A percentile compares a stretch with the other conserved stretches of the same genome.
phyloP scores from a whole-genome alignment of 768 basidiomycete species.

The Russula vinacea region DNA sequence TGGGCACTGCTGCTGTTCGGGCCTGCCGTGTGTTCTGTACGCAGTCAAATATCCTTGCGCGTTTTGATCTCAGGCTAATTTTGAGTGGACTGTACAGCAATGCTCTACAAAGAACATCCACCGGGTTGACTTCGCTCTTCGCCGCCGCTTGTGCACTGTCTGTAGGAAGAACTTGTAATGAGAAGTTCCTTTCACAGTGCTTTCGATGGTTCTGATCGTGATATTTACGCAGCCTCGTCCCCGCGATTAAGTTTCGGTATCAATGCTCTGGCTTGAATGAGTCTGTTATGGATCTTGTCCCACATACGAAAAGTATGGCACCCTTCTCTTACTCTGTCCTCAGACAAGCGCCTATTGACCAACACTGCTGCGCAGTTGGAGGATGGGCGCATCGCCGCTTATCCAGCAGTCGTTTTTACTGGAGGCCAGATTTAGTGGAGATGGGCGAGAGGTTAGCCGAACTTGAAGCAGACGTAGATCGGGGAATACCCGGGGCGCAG shows the following conservation, averaged over 20 bases:
- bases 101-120: conserved; percentile 25
- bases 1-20: conserved; percentile 28
- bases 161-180: conserved; percentile 24
- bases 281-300: conserved; percentile 24
- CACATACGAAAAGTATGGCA: conserved; percentile 21
- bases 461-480: conserved; percentile 13
- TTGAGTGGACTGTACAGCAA: neutral
- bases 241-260: conserved; percentile 16
- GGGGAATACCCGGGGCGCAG: conserved; percentile 18
- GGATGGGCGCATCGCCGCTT: conserved; percentile 24
- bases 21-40: conserved; percentile 25
- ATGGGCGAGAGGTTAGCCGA: conserved; percentile 12
- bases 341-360: no score
- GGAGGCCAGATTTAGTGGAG: conserved; percentile 22
- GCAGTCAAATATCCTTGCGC: neutral
- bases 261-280: conserved; percentile 19
- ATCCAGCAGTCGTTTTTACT: conserved; percentile 26
- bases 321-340: neutral
- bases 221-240: conserved; percentile 11
- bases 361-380: conserved; percentile 16
- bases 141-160: conserved; percentile 21
- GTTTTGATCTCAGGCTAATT: conserved; percentile 1
- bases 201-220: conserved; percentile 1
- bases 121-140: conserved; percentile 27
- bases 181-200: neutral